A percentile compares a stretch with the other conserved stretches of the same genome.
Conservation (phyloP, 2,329 filamentous ascomycete genomes). For the Arachnomyces sp. region DNA sequence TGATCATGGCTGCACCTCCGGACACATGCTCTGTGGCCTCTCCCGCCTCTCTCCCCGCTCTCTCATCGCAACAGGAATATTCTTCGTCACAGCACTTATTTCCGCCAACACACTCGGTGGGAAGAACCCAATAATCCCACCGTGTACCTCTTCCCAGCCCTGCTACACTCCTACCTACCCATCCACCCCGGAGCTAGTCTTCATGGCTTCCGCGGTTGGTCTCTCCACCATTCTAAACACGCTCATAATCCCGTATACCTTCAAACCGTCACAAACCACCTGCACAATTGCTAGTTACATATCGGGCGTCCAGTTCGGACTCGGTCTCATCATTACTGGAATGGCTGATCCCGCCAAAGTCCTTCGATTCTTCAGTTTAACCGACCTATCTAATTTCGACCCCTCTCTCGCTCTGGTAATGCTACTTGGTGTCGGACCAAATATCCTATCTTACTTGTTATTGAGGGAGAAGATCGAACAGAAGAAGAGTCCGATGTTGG, state of each 20-base stretch:
- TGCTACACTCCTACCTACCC: constrained; percentile 43
- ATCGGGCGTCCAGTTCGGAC: constrained; percentile 42
- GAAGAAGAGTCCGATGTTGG: constrained; percentile 34
- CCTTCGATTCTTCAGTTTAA: constrained; percentile 41
- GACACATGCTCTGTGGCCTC: constrained; percentile 49
- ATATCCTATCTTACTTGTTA: constrained; percentile 28
- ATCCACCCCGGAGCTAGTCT: constrained; percentile 23
- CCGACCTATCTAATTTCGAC: constrained; percentile 39
- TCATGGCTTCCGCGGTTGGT: constrained; percentile 26
- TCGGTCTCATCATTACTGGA: constrained; percentile 44
- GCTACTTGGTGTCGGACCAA: constrained; percentile 42
- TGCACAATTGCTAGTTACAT: constrained; percentile 35
- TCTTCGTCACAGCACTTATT: constrained; percentile 37
- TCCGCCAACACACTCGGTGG: constrained; percentile 31
- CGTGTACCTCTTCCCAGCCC: constrained; percentile 30
- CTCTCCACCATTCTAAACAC: constrained; percentile 25
- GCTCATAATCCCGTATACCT: constrained; percentile 23
- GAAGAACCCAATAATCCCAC: constrained; percentile 29
- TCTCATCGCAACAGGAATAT: constrained; percentile 37
- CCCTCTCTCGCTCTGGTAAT: constrained; percentile 44
- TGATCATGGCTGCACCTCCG: constrained; percentile 45
- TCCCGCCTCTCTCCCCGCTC: constrained; percentile 43
- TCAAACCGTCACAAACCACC: constrained; percentile 23
- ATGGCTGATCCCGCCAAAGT: constrained; percentile 46
- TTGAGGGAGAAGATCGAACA: constrained; percentile 16